These are phyloP conservation scores for Chlamydomonas schloesseri DNA, from an alignment of 139 green algal species.

Conservation along the genomic window DNA sequence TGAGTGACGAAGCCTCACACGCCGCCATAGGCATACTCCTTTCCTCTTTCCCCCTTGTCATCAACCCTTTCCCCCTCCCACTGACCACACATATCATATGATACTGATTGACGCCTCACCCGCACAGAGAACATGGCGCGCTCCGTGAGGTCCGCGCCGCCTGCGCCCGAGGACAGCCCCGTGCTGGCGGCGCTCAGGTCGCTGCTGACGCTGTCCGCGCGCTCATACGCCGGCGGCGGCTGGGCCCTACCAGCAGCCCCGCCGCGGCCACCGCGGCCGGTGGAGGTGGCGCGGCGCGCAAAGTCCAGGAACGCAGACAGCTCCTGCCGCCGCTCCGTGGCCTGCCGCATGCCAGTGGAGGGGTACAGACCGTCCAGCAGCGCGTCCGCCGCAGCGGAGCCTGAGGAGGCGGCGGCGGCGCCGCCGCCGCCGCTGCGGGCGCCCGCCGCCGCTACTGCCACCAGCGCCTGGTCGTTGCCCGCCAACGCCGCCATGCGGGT, in stretches of 20 bases:
- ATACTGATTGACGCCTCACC: too few species aligned
- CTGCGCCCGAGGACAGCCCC: neutral
- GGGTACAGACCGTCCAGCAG: slow-evolving; percentile 25
- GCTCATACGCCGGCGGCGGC: neutral
- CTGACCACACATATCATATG: too few species aligned
- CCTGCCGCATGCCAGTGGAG: slow-evolving; percentile 14
- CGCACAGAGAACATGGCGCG: slow-evolving; percentile 3
- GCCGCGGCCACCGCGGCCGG: neutral
- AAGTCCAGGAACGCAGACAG: neutral
- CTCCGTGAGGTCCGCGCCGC: slow-evolving; percentile 9
- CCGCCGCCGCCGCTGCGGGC: neutral
- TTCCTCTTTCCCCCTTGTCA: too few species aligned
- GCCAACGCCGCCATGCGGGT: slow-evolving; percentile 53
- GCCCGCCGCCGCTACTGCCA: neutral
- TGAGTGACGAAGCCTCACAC: too few species aligned
- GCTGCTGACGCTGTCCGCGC: slow-evolving; percentile 9
- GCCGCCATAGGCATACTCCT: too few species aligned
- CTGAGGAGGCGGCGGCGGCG: too few species aligned
- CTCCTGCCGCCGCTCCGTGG: slow-evolving; percentile 11
- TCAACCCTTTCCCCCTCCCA: too few species aligned
- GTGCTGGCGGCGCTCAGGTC: neutral
- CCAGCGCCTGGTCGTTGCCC: slow-evolving; percentile 45
- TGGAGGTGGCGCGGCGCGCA: neutral
- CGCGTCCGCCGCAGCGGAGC: neutral
- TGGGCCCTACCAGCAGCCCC: neutral